Conservation (phyloP, 1,284 basidiomycete genomes). For the Rhodotorula sp. region DNA sequence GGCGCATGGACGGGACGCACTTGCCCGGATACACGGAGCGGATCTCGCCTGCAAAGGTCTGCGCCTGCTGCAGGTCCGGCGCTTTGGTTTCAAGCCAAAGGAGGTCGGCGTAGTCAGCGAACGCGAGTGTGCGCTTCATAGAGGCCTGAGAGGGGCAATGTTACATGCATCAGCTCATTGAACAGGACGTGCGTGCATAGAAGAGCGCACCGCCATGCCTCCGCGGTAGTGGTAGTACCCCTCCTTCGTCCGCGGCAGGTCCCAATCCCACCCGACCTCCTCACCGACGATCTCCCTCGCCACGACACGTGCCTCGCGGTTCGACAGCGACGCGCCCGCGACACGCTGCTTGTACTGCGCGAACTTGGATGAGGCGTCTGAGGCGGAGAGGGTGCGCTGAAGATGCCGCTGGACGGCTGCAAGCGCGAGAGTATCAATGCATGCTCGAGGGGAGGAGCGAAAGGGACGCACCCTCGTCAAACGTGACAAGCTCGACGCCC, state of each 20-base stretch:
- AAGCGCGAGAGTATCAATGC: neutral
- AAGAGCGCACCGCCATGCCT: conserved; percentile 63
- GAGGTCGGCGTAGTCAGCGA: conserved; percentile 79
- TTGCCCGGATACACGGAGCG: conserved; percentile 72
- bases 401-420: conserved; percentile 57
- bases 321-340: conserved; percentile 64
- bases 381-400: conserved; percentile 55
- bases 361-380: conserved; percentile 63
- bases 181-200: neutral
- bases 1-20: conserved; percentile 48
- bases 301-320: conserved; percentile 68
- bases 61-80: conserved; percentile 77
- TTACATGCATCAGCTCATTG: too few relatives aligned
- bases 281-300: conserved; percentile 72
- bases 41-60: conserved; percentile 74
- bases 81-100: conserved; percentile 88
- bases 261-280: conserved; percentile 81
- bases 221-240: conserved; percentile 88
- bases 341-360: conserved; percentile 64
- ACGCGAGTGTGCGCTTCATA: conserved; percentile 76
- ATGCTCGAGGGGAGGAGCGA: neutral
- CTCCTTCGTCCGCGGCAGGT: conserved; percentile 80
- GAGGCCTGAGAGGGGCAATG: conserved; percentile 61
- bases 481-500: conserved; percentile 73
- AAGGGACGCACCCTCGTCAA: conserved; percentile 68